A percentile compares a stretch with the other conserved stretches of the same genome.
Evolutionary conservation across 805 yeast genomes (phyloP).

Genomic region (Wickerhamomyces ciferrii): DNA sequence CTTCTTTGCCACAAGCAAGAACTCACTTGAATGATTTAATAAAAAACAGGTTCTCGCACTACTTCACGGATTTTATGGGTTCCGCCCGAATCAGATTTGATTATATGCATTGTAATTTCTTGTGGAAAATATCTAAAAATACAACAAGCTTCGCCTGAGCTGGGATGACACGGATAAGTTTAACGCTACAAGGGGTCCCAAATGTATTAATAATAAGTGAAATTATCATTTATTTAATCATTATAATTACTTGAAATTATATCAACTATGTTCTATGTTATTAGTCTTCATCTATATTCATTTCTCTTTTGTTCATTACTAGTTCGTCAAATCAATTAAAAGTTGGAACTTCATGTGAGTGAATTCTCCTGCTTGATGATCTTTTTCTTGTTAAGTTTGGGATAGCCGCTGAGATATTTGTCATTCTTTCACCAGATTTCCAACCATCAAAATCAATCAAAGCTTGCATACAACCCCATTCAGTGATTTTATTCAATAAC

Average conservation of each 20-base stretch:
- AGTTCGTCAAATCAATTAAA: neutral
- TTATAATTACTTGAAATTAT: neutral
- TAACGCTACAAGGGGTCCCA: too few species aligned
- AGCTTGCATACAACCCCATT: conserved; percentile 99
- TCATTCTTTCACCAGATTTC: conserved; percentile 46
- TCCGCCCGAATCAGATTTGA: too few species aligned
- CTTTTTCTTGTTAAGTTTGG: conserved; percentile 18
- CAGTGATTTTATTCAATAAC: conserved; percentile 89
- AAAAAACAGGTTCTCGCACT: neutral
- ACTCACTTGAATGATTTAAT: neutral
- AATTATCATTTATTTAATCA: neutral
- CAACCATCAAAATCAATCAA: conserved; percentile 93
- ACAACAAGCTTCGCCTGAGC: neutral
- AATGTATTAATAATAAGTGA: too few species aligned
- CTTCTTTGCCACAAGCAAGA: neutral
- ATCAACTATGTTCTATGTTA: neutral
- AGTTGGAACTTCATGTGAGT: neutral
- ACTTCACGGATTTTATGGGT: neutral
- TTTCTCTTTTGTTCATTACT: neutral
- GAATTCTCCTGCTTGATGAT: conserved; percentile 4
- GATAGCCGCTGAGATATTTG: conserved; percentile 27
- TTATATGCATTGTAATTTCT: too few species aligned
- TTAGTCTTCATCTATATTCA: neutral
- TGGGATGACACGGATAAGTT: too few species aligned
- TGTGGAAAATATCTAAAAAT: neutral